Evolutionary conservation across 768 basidiomycete genomes (phyloP).

Genomic region (Suillus alpinus): DNA sequence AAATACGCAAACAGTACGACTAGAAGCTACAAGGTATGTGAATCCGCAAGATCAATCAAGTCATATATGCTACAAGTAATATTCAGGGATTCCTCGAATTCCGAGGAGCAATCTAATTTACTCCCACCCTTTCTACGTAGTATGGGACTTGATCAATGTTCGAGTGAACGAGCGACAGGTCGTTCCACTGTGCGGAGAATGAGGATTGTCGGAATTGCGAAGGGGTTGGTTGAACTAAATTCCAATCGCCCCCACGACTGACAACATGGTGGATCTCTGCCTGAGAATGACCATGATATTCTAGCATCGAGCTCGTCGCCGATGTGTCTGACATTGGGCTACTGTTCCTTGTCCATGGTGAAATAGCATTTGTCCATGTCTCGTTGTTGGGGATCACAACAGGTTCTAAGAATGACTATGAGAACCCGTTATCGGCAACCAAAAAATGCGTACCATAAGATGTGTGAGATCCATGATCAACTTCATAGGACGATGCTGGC

Average conservation of each 20-base stretch:
- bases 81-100: neutral
- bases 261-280: neutral
- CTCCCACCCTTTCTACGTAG: neutral
- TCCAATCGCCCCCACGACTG: neutral
- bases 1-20: neutral
- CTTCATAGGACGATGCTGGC: neutral
- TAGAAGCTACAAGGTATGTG: neutral
- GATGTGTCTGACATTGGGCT: slow-evolving; percentile 2
- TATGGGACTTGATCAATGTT: neutral
- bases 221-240: slow-evolving; percentile 1
- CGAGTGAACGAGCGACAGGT: neutral
- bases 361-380: neutral
- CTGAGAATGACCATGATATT: neutral
- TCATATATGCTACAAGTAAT: neutral
- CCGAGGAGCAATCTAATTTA: neutral
- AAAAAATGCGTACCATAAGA: neutral
- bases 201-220: neutral
- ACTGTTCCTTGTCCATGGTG: neutral
- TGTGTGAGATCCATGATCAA: neutral
- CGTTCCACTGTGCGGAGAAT: neutral
- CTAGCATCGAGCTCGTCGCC: neutral
- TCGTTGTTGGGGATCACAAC: neutral
- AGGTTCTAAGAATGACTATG: neutral
- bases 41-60: neutral
- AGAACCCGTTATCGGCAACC: neutral